phyloP scores from a whole-genome alignment of 495 filamentous ascomycete genomes.

The Antarctomyces pellizariae region DNA sequence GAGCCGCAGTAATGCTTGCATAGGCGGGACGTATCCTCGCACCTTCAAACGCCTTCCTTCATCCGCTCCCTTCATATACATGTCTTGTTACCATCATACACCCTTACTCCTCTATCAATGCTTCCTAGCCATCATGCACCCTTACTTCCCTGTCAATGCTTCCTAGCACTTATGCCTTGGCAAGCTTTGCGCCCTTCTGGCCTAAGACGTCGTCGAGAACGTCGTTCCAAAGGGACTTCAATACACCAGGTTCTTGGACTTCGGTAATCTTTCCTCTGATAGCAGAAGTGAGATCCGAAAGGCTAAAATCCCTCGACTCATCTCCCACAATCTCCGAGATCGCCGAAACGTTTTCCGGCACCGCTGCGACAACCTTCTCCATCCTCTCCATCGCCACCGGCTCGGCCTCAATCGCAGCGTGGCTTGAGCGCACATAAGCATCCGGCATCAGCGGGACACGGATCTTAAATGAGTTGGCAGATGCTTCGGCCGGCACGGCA shows the following conservation, averaged over 20 bases:
- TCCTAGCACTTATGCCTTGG: too few species aligned
- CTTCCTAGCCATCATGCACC: too few species aligned
- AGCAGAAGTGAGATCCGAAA: neutral
- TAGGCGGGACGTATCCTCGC: too few species aligned
- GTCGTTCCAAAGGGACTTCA: constrained; percentile 9
- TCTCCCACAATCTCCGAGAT: constrained; percentile 12
- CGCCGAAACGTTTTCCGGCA: constrained; percentile 8
- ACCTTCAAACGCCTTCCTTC: too few species aligned
- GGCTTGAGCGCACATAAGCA: constrained; percentile 10
- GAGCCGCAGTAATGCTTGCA: too few species aligned
- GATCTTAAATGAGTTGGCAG: constrained; percentile 11
- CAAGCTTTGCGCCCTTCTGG: constrained; percentile 2
- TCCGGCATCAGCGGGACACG: constrained; percentile 14
- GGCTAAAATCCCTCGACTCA: constrained; percentile 9
- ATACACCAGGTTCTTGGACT: constrained; percentile 6
- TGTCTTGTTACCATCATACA: too few species aligned
- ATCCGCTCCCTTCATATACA: too few species aligned
- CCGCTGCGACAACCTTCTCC: constrained; percentile 10
- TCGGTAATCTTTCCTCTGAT: constrained; percentile 1
- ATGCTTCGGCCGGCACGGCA: constrained; percentile 4
- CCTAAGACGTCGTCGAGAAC: constrained; percentile 13
- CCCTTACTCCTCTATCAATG: too few species aligned
- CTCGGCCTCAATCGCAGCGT: constrained; percentile 7
- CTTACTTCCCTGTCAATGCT: too few species aligned
- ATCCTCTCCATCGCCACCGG: constrained; percentile 6